phyloP scores from a whole-genome alignment of 176 grass and related monocot genomes.

The Carex pumila region DNA sequence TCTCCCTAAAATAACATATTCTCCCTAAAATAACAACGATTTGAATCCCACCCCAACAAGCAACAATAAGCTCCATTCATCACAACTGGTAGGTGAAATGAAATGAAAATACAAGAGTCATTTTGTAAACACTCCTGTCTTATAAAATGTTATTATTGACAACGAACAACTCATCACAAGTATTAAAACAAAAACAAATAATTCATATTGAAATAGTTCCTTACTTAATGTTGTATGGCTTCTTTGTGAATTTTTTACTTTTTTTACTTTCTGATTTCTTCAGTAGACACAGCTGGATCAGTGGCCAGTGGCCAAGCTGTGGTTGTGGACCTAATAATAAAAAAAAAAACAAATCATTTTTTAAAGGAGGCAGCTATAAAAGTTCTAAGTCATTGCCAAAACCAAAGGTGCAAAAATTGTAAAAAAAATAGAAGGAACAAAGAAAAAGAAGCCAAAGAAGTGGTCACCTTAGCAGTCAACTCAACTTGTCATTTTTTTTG shows the following conservation, averaged over 20 bases:
- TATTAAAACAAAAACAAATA: too few species aligned
- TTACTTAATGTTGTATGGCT: neutral
- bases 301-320: neutral
- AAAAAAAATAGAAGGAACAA: neutral
- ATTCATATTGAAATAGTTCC: neutral
- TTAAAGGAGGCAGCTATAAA: neutral
- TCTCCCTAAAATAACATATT: too few species aligned
- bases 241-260: neutral
- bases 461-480: neutral
- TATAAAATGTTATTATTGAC: too few species aligned
- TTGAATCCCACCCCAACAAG: too few species aligned
- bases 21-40: too few species aligned
- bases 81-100: too few species aligned
- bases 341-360: neutral
- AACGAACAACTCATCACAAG: too few species aligned
- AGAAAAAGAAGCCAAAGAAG: neutral
- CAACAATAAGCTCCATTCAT: too few species aligned
- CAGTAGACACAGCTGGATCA: neutral
- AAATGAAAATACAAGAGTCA: too few species aligned
- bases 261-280: neutral
- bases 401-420: neutral
- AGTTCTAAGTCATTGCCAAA: neutral
- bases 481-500: neutral
- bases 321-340: neutral
- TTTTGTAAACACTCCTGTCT: too few species aligned